Evolutionary conservation across 306 rosid genomes (phyloP).

Genomic region (Quercus wislizeni): DNA sequence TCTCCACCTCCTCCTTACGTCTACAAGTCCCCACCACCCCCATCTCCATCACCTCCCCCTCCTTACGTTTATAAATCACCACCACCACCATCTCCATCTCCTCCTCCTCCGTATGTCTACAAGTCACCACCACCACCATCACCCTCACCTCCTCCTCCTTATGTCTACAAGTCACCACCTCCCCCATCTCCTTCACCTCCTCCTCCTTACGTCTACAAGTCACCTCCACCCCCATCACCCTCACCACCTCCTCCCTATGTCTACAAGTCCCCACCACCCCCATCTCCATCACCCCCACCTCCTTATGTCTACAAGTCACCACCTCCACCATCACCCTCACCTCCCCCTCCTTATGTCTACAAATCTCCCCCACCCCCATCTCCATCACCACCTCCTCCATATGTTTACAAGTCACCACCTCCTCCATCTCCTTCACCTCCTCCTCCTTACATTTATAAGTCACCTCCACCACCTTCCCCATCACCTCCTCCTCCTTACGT

Average conservation of each 20-base stretch:
- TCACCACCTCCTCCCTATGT: not conserved
- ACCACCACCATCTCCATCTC: not conserved
- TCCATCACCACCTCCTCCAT: not conserved
- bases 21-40: not conserved
- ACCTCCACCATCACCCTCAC: not conserved
- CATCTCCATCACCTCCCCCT: not conserved
- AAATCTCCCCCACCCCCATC: not conserved
- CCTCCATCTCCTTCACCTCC: not conserved
- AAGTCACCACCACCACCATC: not conserved
- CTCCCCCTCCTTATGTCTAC: not conserved
- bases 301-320: not conserved
- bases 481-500: not conserved
- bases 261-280: not conserved
- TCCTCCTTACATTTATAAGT: not conserved
- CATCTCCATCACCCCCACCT: not conserved
- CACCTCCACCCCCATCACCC: not conserved
- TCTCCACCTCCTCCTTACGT: not conserved
- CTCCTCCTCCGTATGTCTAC: not conserved
- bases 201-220: not conserved
- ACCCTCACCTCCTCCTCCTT: not conserved
- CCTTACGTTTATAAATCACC: not conserved
- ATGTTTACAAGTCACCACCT: not conserved
- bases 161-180: not conserved
- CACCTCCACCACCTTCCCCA: not conserved
- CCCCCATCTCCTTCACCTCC: not conserved